These are phyloP conservation scores for Chionographis japonica DNA, from an alignment of 106 monocot genomes.

Conservation along the genomic window DNA sequence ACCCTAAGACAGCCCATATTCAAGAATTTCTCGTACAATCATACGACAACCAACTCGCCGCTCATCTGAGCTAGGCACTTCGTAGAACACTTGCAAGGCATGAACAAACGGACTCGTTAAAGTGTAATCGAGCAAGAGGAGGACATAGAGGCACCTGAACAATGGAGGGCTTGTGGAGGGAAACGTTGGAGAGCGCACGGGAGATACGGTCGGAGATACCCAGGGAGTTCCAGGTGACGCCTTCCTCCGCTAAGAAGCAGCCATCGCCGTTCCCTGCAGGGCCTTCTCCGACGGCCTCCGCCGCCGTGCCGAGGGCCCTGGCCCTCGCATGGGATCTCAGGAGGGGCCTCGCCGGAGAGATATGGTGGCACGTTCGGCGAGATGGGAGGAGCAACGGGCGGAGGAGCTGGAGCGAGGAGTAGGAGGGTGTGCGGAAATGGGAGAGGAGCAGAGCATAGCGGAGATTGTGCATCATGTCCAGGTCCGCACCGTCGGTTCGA, in stretches of 20 bases:
- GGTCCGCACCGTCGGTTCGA: no score
- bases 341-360: neutral
- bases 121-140: no score
- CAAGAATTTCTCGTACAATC: no score
- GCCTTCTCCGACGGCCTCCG: constrained; percentile 1
- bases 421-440: constrained; percentile 4
- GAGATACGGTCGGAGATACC: constrained; percentile 60
- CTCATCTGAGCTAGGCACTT: no score
- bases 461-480: constrained; percentile 15
- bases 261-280: neutral
- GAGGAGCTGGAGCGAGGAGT: neutral
- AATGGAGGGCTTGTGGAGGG: constrained; percentile 59
- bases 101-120: no score
- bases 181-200: constrained; percentile 36
- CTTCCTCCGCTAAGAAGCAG: constrained; percentile 66
- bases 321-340: neutral
- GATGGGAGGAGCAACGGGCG: neutral
- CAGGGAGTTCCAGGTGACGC: constrained; percentile 69
- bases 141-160: constrained; percentile 46
- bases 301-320: constrained; percentile 10
- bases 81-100: no score
- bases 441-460: constrained; percentile 17
- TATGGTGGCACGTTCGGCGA: neutral
- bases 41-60: no score
- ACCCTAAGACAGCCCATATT: no score